Conservation (phyloP, 257 asterid genomes). For the Capsicum baccatum region DNA sequence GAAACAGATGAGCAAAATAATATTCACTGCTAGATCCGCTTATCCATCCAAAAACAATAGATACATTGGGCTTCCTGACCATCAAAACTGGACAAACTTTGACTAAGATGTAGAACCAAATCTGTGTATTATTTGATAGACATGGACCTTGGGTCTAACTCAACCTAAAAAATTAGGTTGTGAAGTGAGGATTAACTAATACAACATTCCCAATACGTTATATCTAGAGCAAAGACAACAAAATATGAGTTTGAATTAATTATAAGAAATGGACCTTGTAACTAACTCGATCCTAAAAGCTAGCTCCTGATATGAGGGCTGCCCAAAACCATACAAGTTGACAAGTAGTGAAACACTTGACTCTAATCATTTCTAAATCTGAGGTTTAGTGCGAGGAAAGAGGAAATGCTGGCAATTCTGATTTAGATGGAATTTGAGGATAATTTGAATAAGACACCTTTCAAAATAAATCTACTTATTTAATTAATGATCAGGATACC, state of each 20-base stretch:
- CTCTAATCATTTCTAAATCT: not conserved
- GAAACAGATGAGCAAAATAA: not conserved
- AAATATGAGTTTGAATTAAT: not conserved
- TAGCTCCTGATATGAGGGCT: not conserved
- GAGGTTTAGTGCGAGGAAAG: not conserved
- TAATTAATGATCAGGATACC: not conserved
- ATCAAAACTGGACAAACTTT: not conserved
- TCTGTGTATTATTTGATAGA: constrained; percentile 7
- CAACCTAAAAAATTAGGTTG: not conserved
- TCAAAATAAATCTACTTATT: constrained; percentile 10
- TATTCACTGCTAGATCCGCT: constrained; percentile 18
- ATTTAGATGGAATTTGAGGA: constrained; percentile 15
- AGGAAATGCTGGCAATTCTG: not conserved
- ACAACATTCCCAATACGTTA: not conserved
- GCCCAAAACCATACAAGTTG: not conserved
- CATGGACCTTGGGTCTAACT: not conserved
- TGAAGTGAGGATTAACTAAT: not conserved
- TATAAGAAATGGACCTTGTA: not conserved
- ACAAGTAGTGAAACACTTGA: not conserved
- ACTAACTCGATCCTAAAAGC: not conserved
- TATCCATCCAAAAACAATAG: not conserved
- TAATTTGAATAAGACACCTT: not conserved
- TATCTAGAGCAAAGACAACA: not conserved
- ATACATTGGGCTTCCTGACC: not conserved
- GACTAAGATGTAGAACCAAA: not conserved